Evolutionary conservation across 768 basidiomycete species (phyloP), one percentile per base, ranked within the genome.

Genomic region (Pisolithus orientalis): DNA sequence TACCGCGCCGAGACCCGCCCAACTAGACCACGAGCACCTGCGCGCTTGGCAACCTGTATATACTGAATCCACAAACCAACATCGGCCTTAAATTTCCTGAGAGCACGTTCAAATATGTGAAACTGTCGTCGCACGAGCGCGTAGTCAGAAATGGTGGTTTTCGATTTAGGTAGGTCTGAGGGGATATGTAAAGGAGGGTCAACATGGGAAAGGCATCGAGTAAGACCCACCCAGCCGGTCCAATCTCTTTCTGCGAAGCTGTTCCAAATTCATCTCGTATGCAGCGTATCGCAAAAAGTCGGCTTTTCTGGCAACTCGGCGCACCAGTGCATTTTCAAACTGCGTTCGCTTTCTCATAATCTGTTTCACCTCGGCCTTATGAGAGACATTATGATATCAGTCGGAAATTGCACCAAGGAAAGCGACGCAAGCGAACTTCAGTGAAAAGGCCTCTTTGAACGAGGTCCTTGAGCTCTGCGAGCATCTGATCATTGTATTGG

Each of bases 391-490:
- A 42, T n/a, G 43, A 4, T 37, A 10, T 53, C 24, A 56, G 50
- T 7, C 39, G 39, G 21, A 44, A 44, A 31, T 38, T 24, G 46
- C 8, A 47, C 21, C 11, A 39, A 14, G 25, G 3, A 34, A 24
- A 31, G 6, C 21, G 24, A 29, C 16, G 21, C 50, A 28, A 45
- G 69, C 81, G 65, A 62, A 89, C 88, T 70, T 83, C 75, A 0
- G 87, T 86, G 66, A 97, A 95, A 39, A 96, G 70, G 58, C 80
- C 80, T 70, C 89, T 92, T 60, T 92, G 81, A 54, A 87, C 83
- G 10, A 95, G 75, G 70, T 94, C 92, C 70, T 91, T 94, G 65
- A 95, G 86, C 84, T 96, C 94, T 44, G 85, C 81, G 81, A 95
- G 89, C 84, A 94, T 94, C 81, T 88, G 64, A 40, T n/a, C 21